Evolutionary conservation across 495 filamentous ascomycete genomes (phyloP).

Genomic region (Xylaria palmicola): DNA sequence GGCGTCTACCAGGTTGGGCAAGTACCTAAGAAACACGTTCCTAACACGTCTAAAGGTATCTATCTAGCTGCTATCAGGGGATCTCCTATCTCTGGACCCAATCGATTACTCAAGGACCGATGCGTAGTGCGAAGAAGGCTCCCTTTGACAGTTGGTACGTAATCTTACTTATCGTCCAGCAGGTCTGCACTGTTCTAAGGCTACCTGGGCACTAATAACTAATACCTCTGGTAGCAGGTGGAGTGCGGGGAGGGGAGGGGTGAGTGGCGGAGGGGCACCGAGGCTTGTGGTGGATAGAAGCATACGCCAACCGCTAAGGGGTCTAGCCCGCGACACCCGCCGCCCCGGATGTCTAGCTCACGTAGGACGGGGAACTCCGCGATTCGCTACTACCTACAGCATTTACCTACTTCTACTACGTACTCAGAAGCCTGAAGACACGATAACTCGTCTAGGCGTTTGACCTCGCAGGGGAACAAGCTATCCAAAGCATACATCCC

Average conservation of each 20-base stretch:
- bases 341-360: background rate
- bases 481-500: too few species aligned
- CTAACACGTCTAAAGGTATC: too few species aligned
- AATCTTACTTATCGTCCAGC: conserved; percentile 12
- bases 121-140: background rate
- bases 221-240: background rate
- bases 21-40: background rate
- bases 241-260: background rate
- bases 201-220: background rate
- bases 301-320: background rate
- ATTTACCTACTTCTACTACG: background rate
- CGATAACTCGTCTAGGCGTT: background rate
- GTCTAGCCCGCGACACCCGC: background rate
- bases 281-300: background rate
- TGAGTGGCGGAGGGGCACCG: conserved; percentile 2
- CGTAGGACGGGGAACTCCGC: conserved; percentile 2
- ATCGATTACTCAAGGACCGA: background rate
- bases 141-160: background rate
- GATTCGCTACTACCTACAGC: background rate
- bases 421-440: background rate
- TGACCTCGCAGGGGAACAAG: too few species aligned
- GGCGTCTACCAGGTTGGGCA: background rate
- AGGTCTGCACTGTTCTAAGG: background rate
- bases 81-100: conserved; percentile 3
- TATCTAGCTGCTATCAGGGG: background rate